Percentiles rank a stretch among this genome's conserved stretches.
Evolutionary conservation across 2,329 filamentous ascomycete species (phyloP).

Genomic region (Hypocreales sp.): DNA sequence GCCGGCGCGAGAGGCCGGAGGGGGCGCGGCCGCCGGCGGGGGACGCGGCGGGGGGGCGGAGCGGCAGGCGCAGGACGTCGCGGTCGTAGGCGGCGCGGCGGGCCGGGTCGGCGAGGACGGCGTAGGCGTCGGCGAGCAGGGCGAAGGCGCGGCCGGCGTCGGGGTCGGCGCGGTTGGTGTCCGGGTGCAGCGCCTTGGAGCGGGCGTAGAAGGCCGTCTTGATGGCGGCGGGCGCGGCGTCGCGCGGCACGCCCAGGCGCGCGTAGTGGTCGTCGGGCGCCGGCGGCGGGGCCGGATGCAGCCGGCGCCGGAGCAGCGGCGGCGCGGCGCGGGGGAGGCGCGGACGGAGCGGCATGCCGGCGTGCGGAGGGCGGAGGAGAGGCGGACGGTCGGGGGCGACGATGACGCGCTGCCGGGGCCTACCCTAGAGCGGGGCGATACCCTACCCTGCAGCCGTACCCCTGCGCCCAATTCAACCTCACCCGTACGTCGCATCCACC

Average conservation of each 20-base stretch:
- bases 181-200: slow-evolving; percentile 84
- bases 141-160: slow-evolving; percentile 62
- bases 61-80: slow-evolving; percentile 34
- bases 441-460: too few species aligned
- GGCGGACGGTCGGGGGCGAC: too few species aligned
- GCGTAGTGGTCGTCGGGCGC: slow-evolving; percentile 60
- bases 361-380: too few species aligned
- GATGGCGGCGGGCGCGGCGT: slow-evolving; percentile 60
- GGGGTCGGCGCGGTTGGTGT: slow-evolving; percentile 69
- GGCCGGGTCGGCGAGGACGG: slow-evolving; percentile 52
- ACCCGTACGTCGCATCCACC: too few species aligned
- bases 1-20: slow-evolving; percentile 62
- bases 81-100: slow-evolving; percentile 75
- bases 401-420: too few species aligned
- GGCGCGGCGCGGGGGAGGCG: too few species aligned
- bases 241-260: slow-evolving; percentile 53
- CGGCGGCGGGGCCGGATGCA: background rate
- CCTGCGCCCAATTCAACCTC: too few species aligned
- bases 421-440: too few species aligned
- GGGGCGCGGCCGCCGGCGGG: slow-evolving; percentile 62
- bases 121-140: slow-evolving; percentile 72
- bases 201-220: slow-evolving; percentile 84
- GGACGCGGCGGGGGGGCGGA: slow-evolving; percentile 19
- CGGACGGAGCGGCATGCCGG: too few species aligned
- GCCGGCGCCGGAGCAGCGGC: background rate